Evolutionary conservation across 2,329 filamentous ascomycete species (phyloP).

Genomic region (Exophiala bonariae): DNA sequence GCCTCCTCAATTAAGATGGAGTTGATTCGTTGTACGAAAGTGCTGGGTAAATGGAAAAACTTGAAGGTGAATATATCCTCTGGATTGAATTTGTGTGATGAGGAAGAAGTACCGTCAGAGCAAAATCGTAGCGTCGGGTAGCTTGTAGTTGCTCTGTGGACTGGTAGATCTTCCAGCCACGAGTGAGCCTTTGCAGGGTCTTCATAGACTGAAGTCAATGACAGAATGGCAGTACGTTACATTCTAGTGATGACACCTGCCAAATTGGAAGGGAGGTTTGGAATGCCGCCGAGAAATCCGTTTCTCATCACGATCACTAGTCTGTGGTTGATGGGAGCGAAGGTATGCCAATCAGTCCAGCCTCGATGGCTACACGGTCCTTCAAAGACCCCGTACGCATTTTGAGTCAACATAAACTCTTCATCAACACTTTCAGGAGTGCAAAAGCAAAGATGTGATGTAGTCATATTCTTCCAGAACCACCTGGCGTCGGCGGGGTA

Average conservation of each 20-base stretch:
- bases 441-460: not conserved
- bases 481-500: not conserved
- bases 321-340: not conserved
- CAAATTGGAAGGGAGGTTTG: not conserved
- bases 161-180: not conserved
- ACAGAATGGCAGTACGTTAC: too few relatives aligned
- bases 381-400: slow-evolving; percentile 5
- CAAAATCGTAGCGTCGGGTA: not conserved
- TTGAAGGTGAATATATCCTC: not conserved
- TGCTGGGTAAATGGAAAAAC: not conserved
- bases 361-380: not conserved
- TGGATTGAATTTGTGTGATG: not conserved
- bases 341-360: not conserved
- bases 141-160: not conserved
- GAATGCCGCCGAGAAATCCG: not conserved
- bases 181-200: not conserved
- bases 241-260: not conserved
- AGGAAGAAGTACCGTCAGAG: not conserved
- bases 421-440: not conserved
- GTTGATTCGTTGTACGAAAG: not conserved
- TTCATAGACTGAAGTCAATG: not conserved
- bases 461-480: not conserved
- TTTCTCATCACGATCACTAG: not conserved
- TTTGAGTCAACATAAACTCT: slow-evolving; percentile 1
- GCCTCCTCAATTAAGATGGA: not conserved